Percentiles rank a stretch among this genome's conserved stretches.
Conservation (phyloP, 768 basidiomycete species). For the Suillus placidus region DNA sequence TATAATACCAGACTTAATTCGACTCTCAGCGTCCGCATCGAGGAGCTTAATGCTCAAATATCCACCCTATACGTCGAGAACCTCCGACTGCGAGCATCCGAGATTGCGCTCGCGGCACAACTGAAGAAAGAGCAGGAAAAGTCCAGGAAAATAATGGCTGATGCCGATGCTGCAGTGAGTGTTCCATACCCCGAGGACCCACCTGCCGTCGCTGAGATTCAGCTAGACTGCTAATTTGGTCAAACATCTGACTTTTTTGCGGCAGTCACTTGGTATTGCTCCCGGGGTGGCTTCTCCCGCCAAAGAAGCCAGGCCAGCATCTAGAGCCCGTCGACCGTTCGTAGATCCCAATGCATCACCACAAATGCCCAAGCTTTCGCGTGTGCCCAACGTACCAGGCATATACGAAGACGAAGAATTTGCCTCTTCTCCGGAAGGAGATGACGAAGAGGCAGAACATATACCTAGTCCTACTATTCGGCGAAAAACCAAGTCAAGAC, state of each 20-base stretch:
- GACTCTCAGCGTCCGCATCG: conserved; percentile 79
- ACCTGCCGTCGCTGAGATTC: conserved; percentile 8
- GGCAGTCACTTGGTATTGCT: conserved; percentile 58
- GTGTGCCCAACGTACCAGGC: conserved; percentile 65
- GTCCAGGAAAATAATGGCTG: conserved; percentile 68
- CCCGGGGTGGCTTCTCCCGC: conserved; percentile 38
- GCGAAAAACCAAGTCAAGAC: conserved; percentile 50
- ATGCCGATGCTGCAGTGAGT: conserved; percentile 74
- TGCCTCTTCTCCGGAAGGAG: conserved; percentile 41
- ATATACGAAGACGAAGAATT: conserved; percentile 72
- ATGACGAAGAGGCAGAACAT: conserved; percentile 43
- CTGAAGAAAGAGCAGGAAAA: conserved; percentile 82
- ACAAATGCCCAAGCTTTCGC: conserved; percentile 58
- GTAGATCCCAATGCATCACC: conserved; percentile 48
- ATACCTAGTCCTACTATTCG: conserved; percentile 41
- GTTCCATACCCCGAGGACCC: conserved; percentile 17
- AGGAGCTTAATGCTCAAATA: conserved; percentile 83
- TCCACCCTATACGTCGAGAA: conserved; percentile 84
- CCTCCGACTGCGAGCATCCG: conserved; percentile 76
- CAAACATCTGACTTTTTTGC: conserved; percentile 65
- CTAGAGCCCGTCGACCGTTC: conserved; percentile 52
- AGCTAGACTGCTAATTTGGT: conserved; percentile 59
- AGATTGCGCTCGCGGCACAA: conserved; percentile 73
- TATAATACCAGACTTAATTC: conserved; percentile 68
- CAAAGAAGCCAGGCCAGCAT: conserved; percentile 44